phyloP scores from a whole-genome alignment of 176 grass and related monocot genomes.

The Thalia dealbata region DNA sequence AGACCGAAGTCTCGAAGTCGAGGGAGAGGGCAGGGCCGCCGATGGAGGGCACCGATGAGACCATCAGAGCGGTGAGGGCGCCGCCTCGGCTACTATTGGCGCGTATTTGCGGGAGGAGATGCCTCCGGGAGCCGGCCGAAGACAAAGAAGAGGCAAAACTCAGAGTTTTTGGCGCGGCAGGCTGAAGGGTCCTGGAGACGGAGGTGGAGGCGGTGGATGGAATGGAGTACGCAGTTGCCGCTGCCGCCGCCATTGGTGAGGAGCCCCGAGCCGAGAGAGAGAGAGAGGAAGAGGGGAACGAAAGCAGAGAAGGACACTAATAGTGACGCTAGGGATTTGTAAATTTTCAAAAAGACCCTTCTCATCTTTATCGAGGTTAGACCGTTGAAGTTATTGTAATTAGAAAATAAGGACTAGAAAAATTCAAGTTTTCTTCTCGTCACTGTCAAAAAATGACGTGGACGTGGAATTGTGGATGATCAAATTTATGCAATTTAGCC shows the following conservation, averaged over 20 bases:
- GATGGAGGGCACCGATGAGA: conserved; percentile 27
- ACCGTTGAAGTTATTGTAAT: too few species aligned
- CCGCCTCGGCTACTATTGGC: conserved; percentile 15
- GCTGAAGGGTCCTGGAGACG: conserved; percentile 43
- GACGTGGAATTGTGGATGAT: too few species aligned
- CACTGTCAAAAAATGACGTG: too few species aligned
- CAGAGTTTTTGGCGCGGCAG: neutral
- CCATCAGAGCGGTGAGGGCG: conserved; percentile 35
- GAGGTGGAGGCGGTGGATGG: conserved; percentile 22
- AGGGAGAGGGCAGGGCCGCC: conserved; percentile 39
- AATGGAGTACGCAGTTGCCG: conserved; percentile 31
- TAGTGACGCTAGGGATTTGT: too few species aligned
- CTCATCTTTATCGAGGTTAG: too few species aligned
- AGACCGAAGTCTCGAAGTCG: conserved; percentile 61
- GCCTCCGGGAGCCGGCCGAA: neutral
- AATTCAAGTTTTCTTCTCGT: too few species aligned
- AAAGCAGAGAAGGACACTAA: neutral
- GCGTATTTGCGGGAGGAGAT: conserved; percentile 1
- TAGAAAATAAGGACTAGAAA: too few species aligned
- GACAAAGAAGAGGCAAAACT: conserved; percentile 15
- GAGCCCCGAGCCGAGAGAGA: neutral
- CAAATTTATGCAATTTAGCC: too few species aligned
- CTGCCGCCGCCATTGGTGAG: conserved; percentile 17
- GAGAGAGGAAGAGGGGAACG: neutral
- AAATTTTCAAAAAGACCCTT: neutral